Base-by-base conservation (phyloP, 805 yeast species). In the Myxozyma monticola region DNA sequence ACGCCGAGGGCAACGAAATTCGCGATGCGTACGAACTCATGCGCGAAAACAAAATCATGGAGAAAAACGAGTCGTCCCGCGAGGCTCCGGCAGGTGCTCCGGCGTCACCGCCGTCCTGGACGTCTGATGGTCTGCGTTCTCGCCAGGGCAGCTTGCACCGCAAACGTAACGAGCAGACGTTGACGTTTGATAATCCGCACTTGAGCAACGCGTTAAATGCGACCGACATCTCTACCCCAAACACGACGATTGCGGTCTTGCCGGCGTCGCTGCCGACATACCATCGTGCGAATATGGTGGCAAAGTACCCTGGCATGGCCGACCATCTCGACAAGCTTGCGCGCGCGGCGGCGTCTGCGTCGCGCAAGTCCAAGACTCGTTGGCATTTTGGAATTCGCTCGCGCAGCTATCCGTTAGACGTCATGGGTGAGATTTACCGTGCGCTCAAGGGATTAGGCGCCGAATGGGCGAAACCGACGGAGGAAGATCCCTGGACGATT, bases 381-480 rank as follows among this genome's bases (percentile, higher is more conserved):
- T 93, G 99, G 99, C 99, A 93, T 73, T 93, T 93, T 65, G 99
- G 99, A 59, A 93, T 93, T 54, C 77, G 99, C 65, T 88, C 96
- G 7, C 77, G 97, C 62, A 88, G 96, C 0, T 93, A 93, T 66
- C 98, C 99, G 29, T 75, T 93, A 61, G 99, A 93, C 68, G 99
- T 93, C 2, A 93, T 93, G 98, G 96, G 97, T 24, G 99, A 93
- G 67, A 90, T 93, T 37, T 93, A 93, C 70, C 77, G 96, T 40
- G 98, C 98, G 1, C 75, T 93, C 65, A 87, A 87, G 69, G 88
- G 87, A 62, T 72, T 93, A 47, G 97, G 96, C 1, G 98, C 98
- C 0, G 97, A 93, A 68, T 93, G 98, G 98, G 87, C 93, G 8
- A 83, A 84, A 61, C 97, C 98, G 5, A 80, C 90, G 0, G 96